phyloP scores from a whole-genome alignment of 2,329 filamentous ascomycete species.

The Aureobasidium lini region DNA sequence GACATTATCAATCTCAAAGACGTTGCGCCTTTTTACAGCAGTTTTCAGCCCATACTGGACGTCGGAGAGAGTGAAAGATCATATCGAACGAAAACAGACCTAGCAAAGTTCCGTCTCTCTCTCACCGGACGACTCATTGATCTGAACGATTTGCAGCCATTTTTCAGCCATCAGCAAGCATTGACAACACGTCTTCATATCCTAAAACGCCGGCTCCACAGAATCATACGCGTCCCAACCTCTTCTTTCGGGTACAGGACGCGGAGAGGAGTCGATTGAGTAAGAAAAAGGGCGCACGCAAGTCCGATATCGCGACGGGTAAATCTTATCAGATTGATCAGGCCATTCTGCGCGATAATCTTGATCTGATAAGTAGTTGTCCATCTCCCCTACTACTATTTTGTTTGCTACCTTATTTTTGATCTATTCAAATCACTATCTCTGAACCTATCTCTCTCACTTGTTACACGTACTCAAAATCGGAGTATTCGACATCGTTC shows the following conservation, averaged over 20 bases:
- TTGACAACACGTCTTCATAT: too few relatives aligned
- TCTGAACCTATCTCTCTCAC: not conserved
- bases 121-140: too few relatives aligned
- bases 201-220: too few relatives aligned
- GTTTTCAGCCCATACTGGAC: too few relatives aligned
- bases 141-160: too few relatives aligned
- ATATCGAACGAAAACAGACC: too few relatives aligned
- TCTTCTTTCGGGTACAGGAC: not conserved
- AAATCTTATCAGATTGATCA: constrained; percentile 11
- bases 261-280: not conserved
- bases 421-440: not conserved
- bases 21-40: too few relatives aligned
- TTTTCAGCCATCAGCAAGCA: too few relatives aligned
- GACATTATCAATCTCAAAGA: too few relatives aligned
- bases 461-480: not conserved
- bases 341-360: not conserved
- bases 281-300: not conserved
- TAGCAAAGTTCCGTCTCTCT: too few relatives aligned
- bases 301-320: constrained; percentile 1
- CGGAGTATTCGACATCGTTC: not conserved
- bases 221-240: too few relatives aligned
- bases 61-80: too few relatives aligned
- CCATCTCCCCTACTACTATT: not conserved
- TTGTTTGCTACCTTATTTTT: not conserved
- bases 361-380: not conserved